Base-by-base conservation (phyloP, 139 green algal genomes). In the Tetradesmus obliquus region DNA sequence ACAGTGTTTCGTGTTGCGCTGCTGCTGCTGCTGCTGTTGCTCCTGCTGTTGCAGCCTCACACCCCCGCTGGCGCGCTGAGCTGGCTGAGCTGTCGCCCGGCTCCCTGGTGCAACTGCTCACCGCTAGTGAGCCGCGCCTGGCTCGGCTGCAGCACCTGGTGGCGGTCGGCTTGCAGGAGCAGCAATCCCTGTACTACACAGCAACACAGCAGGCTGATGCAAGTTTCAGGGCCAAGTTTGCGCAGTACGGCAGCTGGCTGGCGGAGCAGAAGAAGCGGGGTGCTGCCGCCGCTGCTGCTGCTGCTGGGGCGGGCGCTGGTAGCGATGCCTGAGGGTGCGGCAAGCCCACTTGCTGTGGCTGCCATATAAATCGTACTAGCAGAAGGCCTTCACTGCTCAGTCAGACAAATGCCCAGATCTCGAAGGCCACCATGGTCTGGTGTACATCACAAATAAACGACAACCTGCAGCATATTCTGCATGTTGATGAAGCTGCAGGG, bases 31-130 rank as follows among this genome's bases (percentile, higher is more conserved):
- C 54, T 45, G 81, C 81, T 9, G 74, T 0, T 88, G 58, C 10
- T 79, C 5, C 0, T 79, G 84, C n/a, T 19, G 6, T 22, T 79
- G 84, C 60, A 88, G 84, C 51, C 12, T 60, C 84, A 2, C 58
- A 79, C 58, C 13, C 32, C 2, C 24, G 71, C 9, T 88, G 84
- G 84, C 22, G 22, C 10, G 58, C 60, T 79, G 84, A 88, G n/a
- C 53, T 88, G 9, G 32, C 20, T n/a, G 24, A n/a, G 7, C 84
- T 88, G 58, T 51, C 45, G 5, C 84, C 84, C 71, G 24, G 32
- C 1, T 88, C 84, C 0, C 24, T 80, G 51, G 84, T 88, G 84
- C 84, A 88, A 60, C 84, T 88, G 84, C 84, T 88, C 3, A 80
- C 84, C 32, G 60, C 19, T 24, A 72, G 84, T 8, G 84, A 88